Evolutionary conservation across 116 monocot species (phyloP).

Genomic region (Trichopus zeylanicus): DNA sequence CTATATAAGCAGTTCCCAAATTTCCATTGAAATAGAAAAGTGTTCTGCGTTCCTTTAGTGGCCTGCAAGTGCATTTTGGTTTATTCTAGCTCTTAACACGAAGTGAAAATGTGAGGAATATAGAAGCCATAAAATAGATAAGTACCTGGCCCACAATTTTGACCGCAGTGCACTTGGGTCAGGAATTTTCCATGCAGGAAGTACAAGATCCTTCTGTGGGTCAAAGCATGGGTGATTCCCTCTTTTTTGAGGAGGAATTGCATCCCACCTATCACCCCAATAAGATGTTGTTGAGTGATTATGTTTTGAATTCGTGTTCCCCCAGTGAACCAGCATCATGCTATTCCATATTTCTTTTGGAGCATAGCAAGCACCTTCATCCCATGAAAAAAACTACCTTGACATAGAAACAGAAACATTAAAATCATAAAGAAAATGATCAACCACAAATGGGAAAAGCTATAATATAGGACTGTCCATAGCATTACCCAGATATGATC

Average conservation of each 20-base stretch:
- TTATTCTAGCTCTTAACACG: no score
- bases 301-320: no score
- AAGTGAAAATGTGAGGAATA: no score
- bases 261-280: constrained; percentile 73
- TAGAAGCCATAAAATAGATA: no score
- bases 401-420: no score
- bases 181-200: constrained; percentile 91
- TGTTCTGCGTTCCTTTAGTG: constrained; percentile 42
- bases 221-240: constrained; percentile 93
- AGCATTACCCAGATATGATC: no score
- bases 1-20: constrained; percentile 67
- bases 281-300: no score
- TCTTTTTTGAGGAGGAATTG: constrained; percentile 51
- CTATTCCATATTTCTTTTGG: constrained; percentile 96
- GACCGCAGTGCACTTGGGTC: constrained; percentile 48
- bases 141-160: no score
- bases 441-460: constrained; percentile 91
- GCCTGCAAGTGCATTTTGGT: no score
- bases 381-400: no score
- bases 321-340: no score
- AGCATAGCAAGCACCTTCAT: constrained; percentile 98
- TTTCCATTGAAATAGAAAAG: constrained; percentile 96
- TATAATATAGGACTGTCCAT: constrained; percentile 56
- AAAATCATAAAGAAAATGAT: no score
- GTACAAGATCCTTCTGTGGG: constrained; percentile 85